These are phyloP conservation scores for Erysimum pusillum DNA, from an alignment of 441 rosid species.

Conservation along the genomic window DNA sequence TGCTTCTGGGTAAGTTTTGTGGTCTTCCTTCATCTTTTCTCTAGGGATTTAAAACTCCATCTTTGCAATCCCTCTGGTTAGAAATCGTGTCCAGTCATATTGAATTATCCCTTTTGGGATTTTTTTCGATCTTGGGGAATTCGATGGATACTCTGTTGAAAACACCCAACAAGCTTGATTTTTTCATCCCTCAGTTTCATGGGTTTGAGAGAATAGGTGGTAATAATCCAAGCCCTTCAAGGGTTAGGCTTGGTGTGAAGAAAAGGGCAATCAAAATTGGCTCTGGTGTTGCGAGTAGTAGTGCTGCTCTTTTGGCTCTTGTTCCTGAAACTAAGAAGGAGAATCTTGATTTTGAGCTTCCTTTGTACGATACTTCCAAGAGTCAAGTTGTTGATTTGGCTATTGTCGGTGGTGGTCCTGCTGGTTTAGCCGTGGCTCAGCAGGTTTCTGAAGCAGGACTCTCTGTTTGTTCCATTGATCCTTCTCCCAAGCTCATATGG, in stretches of 20 bases:
- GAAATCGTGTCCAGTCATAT: slow-evolving; percentile 19
- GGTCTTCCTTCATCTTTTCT: slow-evolving; percentile 20
- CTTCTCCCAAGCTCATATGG: slow-evolving; percentile 88
- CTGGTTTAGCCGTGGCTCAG: slow-evolving; percentile 96
- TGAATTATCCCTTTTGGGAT: background rate
- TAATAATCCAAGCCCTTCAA: slow-evolving; percentile 50
- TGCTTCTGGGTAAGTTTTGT: slow-evolving; percentile 44
- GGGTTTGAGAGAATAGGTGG: slow-evolving; percentile 62
- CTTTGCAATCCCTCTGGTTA: slow-evolving; percentile 10
- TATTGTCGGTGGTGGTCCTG: slow-evolving; percentile 97
- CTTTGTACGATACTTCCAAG: slow-evolving; percentile 71
- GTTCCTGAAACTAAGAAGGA: slow-evolving; percentile 92
- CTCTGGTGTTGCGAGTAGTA: background rate
- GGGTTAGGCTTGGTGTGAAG: slow-evolving; percentile 46
- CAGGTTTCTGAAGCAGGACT: slow-evolving; percentile 93
- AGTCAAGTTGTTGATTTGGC: slow-evolving; percentile 78
- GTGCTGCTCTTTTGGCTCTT: slow-evolving; percentile 79
- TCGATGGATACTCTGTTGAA: slow-evolving; percentile 81
- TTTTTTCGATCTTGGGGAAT: slow-evolving; percentile 19
- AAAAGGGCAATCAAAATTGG: slow-evolving; percentile 38
- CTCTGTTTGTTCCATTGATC: slow-evolving; percentile 86
- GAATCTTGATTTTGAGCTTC: slow-evolving; percentile 87
- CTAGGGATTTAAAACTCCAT: background rate
- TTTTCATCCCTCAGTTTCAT: slow-evolving; percentile 61
- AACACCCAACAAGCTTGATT: slow-evolving; percentile 73